Evolutionary conservation across 805 yeast genomes (phyloP), one percentile per base, ranked within the genome.

Genomic region (Candida sakaeoensis): DNA sequence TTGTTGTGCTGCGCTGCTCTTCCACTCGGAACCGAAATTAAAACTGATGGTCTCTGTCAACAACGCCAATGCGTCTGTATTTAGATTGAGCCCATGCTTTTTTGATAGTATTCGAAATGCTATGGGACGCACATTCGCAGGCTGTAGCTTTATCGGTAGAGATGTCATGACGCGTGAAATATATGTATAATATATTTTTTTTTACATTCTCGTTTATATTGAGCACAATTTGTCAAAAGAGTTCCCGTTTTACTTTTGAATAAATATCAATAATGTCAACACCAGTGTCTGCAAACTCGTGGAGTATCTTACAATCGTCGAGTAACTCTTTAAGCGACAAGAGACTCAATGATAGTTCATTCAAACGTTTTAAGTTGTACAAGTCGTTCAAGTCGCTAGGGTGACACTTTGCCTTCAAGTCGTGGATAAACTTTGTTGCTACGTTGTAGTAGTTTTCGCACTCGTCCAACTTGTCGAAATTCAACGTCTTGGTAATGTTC

Each of bases 41-140:
- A 69, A 70, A 2, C 97, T 93, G 18, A 93, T 70, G 39, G 78
- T 74, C n/a, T 79, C 80, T 1, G 96, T 85, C 23, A 93, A 63
- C 1, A 75, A 74, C 32, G 71, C 75, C 12, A 93, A 66, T 0
- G 96, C 98, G 47, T 85, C 82, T 0, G 96, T 81, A 53, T 91
- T 88, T 47, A 93, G 76, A 58, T 89, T 89, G 21, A 93, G 73
- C 0, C 97, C 96, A 57, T 88, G 91, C 55, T 91, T 93, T 61
- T 89, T 91, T 4, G 98, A 86, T 7, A 93, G 61, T 1, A 91
- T 77, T 29, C 99, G 70, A 58, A 90, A 93, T 0, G 97, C 97
- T 36, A 91, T 65, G 1, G 99, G 99, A 33, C 99, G 75, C 32
- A 93, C 66, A 53, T 85, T 85, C 0, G 91, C 77, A 0, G 96